These are phyloP conservation scores for Colletotrichum horii DNA, from an alignment of 2,329 filamentous ascomycete genomes.

Conservation along the genomic window DNA sequence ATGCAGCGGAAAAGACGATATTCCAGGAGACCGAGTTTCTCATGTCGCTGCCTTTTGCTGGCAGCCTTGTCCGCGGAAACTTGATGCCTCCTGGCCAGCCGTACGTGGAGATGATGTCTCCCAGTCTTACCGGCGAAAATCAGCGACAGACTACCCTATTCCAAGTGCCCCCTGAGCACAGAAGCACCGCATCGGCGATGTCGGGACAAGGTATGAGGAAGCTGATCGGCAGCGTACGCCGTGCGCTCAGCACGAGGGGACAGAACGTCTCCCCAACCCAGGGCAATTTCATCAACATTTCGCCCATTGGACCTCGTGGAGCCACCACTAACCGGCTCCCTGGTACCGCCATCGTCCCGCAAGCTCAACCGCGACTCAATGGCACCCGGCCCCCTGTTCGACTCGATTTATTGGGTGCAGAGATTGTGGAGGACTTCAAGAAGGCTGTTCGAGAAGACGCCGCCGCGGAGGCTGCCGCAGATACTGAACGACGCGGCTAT, in stretches of 20 bases:
- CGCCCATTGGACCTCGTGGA: slow-evolving; percentile 54
- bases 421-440: slow-evolving; percentile 79
- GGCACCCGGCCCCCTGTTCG: slow-evolving; percentile 62
- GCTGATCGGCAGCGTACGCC: slow-evolving; percentile 83
- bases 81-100: slow-evolving; percentile 82
- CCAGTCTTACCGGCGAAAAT: slow-evolving; percentile 49
- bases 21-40: slow-evolving; percentile 63
- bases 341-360: slow-evolving; percentile 65
- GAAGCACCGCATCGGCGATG: slow-evolving; percentile 58
- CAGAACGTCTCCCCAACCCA: slow-evolving; percentile 49
- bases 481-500: slow-evolving; percentile 22
- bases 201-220: slow-evolving; percentile 81
- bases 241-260: slow-evolving; percentile 72
- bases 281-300: slow-evolving; percentile 53
- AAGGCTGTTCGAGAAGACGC: slow-evolving; percentile 73
- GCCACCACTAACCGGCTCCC: slow-evolving; percentile 64
- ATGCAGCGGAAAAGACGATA: slow-evolving; percentile 51
- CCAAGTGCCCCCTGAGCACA: slow-evolving; percentile 40
- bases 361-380: slow-evolving; percentile 50
- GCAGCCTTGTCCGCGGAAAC: slow-evolving; percentile 86
- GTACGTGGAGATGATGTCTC: slow-evolving; percentile 72
- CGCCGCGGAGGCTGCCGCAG: slow-evolving; percentile 40
- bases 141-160: slow-evolving; percentile 61
- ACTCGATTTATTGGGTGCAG: slow-evolving; percentile 83
- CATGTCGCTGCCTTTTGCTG: slow-evolving; percentile 72